phyloP scores from a whole-genome alignment of 108 stramenopile genomes.

The Hondaea fermentalgiana region DNA sequence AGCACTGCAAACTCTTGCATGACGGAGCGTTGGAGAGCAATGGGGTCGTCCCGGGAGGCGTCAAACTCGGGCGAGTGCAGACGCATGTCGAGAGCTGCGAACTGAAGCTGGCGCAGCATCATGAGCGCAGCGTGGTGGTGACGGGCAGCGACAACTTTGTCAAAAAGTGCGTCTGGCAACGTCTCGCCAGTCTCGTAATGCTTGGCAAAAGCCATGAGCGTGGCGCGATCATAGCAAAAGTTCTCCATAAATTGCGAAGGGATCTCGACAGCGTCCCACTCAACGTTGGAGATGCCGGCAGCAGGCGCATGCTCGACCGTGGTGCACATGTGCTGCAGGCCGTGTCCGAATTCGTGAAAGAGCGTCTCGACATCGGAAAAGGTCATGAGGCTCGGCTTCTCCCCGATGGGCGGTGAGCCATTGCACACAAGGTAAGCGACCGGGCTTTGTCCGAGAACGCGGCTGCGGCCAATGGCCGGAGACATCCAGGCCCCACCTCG shows the following conservation, averaged over 20 bases:
- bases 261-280: conserved; percentile 97
- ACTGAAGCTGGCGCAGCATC: conserved; percentile 85
- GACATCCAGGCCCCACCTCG: conserved; percentile 71
- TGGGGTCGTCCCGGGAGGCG: background rate
- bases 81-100: conserved; percentile 89
- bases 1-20: conserved; percentile 74
- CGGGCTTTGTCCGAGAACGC: conserved; percentile 51
- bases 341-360: conserved; percentile 91
- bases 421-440: conserved; percentile 98
- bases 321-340: conserved; percentile 94
- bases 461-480: background rate
- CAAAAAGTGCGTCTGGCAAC: conserved; percentile 84
- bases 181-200: conserved; percentile 93
- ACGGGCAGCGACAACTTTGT: conserved; percentile 82
- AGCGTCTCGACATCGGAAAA: conserved; percentile 95
- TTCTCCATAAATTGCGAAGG: conserved; percentile 99
- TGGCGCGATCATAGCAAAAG: conserved; percentile 88
- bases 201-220: conserved; percentile 85
- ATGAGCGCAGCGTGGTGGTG: conserved; percentile 83
- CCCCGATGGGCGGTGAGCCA: conserved; percentile 87
- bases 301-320: conserved; percentile 53
- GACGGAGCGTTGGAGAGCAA: conserved; percentile 79
- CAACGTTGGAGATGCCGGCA: conserved; percentile 84
- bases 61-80: conserved; percentile 56
- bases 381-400: conserved; percentile 91